Conservation (phyloP, 2,329 filamentous ascomycete species). For the Aspergillus sp. region DNA sequence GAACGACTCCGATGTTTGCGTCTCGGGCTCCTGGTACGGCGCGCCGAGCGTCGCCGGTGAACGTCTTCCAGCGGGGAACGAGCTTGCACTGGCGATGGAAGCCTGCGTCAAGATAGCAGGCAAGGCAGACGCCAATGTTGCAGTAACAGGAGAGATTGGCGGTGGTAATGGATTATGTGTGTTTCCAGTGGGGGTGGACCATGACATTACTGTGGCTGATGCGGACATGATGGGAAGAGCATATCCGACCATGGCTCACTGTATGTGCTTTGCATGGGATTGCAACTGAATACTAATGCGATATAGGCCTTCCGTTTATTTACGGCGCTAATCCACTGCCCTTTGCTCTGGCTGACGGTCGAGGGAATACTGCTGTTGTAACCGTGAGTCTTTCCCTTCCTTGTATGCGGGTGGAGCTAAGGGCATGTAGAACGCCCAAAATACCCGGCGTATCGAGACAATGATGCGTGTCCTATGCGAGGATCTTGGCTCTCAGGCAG, state of each 20-base stretch:
- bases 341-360: constrained; percentile 39
- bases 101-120: constrained; percentile 21
- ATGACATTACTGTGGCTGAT: constrained; percentile 43
- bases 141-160: constrained; percentile 26
- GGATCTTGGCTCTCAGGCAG: constrained; percentile 25
- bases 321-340: constrained; percentile 14
- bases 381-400: background rate
- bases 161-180: constrained; percentile 38
- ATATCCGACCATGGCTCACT: constrained; percentile 35
- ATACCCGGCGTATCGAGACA: constrained; percentile 22
- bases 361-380: constrained; percentile 38
- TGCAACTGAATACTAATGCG: background rate
- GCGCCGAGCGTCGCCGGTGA: constrained; percentile 20
- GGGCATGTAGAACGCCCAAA: constrained; percentile 18
- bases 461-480: constrained; percentile 25
- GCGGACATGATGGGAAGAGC: constrained; percentile 50
- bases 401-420: background rate
- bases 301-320: background rate
- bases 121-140: constrained; percentile 33
- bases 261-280: constrained; percentile 3
- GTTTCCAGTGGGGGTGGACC: constrained; percentile 25
- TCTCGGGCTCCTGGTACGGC: constrained; percentile 49
- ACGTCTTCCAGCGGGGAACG: constrained; percentile 12
- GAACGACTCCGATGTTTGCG: constrained; percentile 39
- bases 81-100: constrained; percentile 9